Evolutionary conservation across 2,329 filamentous ascomycete genomes (phyloP).

Genomic region (Blumeriella jaapii): DNA sequence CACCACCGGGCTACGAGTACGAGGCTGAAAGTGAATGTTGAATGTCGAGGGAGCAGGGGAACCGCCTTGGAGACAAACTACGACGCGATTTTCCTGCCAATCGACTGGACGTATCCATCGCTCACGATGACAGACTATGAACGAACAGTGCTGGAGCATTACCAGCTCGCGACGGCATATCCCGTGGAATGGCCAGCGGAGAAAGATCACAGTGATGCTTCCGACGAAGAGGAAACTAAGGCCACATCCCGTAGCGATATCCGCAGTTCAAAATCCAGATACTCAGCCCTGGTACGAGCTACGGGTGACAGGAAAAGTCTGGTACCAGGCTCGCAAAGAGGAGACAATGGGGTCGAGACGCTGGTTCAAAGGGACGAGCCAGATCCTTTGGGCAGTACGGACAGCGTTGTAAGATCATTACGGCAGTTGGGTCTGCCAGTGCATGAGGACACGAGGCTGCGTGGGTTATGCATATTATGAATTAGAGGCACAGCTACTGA

Average conservation of each 20-base stretch:
- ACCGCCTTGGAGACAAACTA: too few species aligned
- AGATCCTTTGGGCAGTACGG: slow-evolving; percentile 78
- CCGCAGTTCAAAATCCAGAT: slow-evolving; percentile 61
- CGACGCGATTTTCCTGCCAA: background rate
- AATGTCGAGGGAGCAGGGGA: too few species aligned
- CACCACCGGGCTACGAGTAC: too few species aligned
- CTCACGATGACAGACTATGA: slow-evolving; percentile 56
- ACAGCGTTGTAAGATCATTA: slow-evolving; percentile 75
- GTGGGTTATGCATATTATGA: slow-evolving; percentile 40
- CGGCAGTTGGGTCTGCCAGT: slow-evolving; percentile 66
- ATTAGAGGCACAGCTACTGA: slow-evolving; percentile 10
- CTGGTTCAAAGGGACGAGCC: slow-evolving; percentile 84
- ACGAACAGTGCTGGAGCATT: slow-evolving; percentile 73
- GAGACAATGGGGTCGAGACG: slow-evolving; percentile 58
- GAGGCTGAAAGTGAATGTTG: too few species aligned
- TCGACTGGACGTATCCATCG: background rate
- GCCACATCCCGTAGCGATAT: slow-evolving; percentile 34
- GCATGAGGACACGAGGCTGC: slow-evolving; percentile 70
- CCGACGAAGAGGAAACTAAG: slow-evolving; percentile 42
- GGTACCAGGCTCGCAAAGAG: slow-evolving; percentile 55
- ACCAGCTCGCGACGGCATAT: slow-evolving; percentile 68
- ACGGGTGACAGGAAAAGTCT: slow-evolving; percentile 55
- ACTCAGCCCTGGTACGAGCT: slow-evolving; percentile 70
- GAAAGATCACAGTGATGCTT: slow-evolving; percentile 60
- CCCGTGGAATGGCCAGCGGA: slow-evolving; percentile 81